These are phyloP conservation scores for Lolium rigidum DNA, from an alignment of 176 grass and related monocot species.

Conservation along the genomic window DNA sequence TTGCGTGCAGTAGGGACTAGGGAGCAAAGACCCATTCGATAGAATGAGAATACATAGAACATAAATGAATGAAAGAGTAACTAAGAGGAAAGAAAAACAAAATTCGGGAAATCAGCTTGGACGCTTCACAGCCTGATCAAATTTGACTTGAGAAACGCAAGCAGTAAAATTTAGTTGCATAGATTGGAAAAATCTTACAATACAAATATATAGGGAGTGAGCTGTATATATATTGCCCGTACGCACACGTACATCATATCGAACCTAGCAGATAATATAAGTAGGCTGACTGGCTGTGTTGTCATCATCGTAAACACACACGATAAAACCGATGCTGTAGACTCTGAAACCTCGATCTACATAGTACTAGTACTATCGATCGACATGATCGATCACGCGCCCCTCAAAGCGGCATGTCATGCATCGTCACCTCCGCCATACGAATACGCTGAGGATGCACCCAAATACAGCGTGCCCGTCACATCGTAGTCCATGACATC, in stretches of 20 bases:
- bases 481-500: conserved; percentile 60
- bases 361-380: neutral
- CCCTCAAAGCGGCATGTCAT: conserved; percentile 5
- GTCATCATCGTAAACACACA: neutral
- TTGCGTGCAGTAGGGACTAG: no score
- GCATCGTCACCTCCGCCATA: neutral
- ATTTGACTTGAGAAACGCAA: neutral
- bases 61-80: neutral
- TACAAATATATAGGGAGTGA: neutral
- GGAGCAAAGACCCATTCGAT: no score
- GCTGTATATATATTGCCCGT: conserved; percentile 9
- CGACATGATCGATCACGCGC: neutral
- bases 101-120: neutral
- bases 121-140: neutral
- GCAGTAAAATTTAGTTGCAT: neutral
- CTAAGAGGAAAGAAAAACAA: neutral
- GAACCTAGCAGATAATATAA: neutral
- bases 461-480: neutral
- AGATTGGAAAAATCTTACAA: neutral
- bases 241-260: neutral
- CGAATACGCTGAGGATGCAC: conserved; percentile 1
- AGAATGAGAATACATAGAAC: neutral
- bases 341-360: neutral
- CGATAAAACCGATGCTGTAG: neutral
- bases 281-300: neutral